These are phyloP conservation scores for Jimgerdemannia lactiflua DNA, from an alignment of 192 early-diverging fungal genomes.

Conservation along the genomic window DNA sequence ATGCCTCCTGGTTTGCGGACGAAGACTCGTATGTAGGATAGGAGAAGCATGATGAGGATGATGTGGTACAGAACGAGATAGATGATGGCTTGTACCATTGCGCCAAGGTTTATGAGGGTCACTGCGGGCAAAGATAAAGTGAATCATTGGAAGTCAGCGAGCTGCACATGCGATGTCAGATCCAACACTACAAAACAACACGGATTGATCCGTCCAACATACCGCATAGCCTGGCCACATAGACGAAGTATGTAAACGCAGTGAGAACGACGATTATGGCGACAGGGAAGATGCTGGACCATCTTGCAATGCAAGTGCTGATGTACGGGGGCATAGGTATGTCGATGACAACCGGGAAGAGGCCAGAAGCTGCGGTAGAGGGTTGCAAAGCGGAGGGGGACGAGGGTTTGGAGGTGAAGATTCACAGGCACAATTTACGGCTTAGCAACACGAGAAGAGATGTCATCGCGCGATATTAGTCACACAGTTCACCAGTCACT, in stretches of 20 bases:
- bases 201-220: no score
- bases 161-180: neutral
- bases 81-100: slow-evolving; percentile 16
- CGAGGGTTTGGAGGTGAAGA: no score
- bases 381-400: neutral
- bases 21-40: slow-evolving; percentile 42
- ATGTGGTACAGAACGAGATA: slow-evolving; percentile 33
- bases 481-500: no score
- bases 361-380: neutral
- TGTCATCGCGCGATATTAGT: no score
- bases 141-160: neutral
- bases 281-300: slow-evolving; percentile 24
- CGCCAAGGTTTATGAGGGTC: slow-evolving; percentile 8
- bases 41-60: slow-evolving; percentile 29
- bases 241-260: slow-evolving; percentile 19
- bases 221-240: slow-evolving; percentile 17
- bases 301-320: slow-evolving; percentile 17
- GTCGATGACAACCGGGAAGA: slow-evolving; percentile 20
- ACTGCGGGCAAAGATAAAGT: slow-evolving; percentile 7
- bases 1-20: slow-evolving; percentile 39
- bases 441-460: no score
- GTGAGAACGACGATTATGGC: slow-evolving; percentile 14
- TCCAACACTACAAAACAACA: neutral
- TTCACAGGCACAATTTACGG: no score
- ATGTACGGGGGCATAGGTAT: slow-evolving; percentile 17